A percentile compares a stretch with the other conserved stretches of the same genome.
phyloP scores from a whole-genome alignment of 441 rosid species.

The Syzygium malaccense region DNA sequence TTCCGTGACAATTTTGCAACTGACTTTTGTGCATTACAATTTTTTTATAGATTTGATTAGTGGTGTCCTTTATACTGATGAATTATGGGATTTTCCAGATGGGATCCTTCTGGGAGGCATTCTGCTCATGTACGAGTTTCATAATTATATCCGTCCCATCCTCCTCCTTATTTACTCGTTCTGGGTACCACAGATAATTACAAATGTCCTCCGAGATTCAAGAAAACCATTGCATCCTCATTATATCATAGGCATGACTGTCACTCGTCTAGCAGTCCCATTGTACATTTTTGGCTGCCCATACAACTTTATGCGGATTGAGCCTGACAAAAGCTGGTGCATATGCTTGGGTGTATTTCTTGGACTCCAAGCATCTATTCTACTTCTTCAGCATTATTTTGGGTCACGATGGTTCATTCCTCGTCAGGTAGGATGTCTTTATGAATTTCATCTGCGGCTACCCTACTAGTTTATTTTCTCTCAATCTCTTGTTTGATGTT shows the following conservation, averaged over 20 bases:
- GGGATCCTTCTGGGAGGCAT: constrained; percentile 98
- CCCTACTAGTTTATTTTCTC: not conserved
- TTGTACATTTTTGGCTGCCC: constrained; percentile 93
- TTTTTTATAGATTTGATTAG: not conserved
- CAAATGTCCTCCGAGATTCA: constrained; percentile 79
- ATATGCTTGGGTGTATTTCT: constrained; percentile 49
- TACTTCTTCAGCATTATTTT: constrained; percentile 89
- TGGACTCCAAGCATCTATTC: constrained; percentile 78
- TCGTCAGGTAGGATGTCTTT: constrained; percentile 54
- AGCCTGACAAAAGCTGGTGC: constrained; percentile 83
- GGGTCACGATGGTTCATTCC: constrained; percentile 98
- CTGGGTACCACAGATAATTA: constrained; percentile 92
- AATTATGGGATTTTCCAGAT: constrained; percentile 43
- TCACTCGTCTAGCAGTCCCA: constrained; percentile 85
- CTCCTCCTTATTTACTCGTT: constrained; percentile 84
- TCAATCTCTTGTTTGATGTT: not conserved
- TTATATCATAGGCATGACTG: constrained; percentile 82
- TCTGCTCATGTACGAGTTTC: constrained; percentile 91
- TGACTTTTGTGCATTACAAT: not conserved
- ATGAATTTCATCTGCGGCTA: not conserved
- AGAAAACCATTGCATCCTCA: constrained; percentile 96
- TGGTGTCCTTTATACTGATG: not conserved
- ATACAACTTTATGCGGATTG: constrained; percentile 88
- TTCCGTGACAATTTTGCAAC: not conserved
- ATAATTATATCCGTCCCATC: constrained; percentile 63